Percentiles rank a stretch among this genome's conserved stretches.
phyloP scores from a whole-genome alignment of 1,284 basidiomycete genomes.

The Marasmius tenuissimus region DNA sequence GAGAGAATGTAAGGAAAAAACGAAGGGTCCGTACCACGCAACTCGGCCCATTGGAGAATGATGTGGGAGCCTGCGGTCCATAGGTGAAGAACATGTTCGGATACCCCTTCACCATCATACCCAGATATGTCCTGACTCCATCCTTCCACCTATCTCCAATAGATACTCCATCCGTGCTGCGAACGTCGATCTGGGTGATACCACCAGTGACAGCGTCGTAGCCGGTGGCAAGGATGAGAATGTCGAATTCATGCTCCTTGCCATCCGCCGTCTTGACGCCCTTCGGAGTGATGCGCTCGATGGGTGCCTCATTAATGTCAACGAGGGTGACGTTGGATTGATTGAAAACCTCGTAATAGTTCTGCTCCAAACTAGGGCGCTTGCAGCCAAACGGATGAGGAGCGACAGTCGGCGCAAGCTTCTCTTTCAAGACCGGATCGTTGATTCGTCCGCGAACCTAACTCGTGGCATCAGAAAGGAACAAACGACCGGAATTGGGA shows the following conservation, averaged over 20 bases:
- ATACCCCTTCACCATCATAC: conserved; percentile 17
- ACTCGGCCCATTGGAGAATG: conserved; percentile 25
- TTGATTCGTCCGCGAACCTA: conserved; percentile 18
- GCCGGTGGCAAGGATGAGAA: conserved; percentile 24
- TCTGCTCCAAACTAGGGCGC: conserved; percentile 23
- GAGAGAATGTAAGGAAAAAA: background rate
- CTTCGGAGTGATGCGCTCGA: conserved; percentile 18
- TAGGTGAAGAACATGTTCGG: conserved; percentile 29
- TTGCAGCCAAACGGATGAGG: conserved; percentile 27
- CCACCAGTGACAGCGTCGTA: conserved; percentile 26
- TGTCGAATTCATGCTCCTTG: conserved; percentile 22
- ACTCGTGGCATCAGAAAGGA: no score
- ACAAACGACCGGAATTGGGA: no score
- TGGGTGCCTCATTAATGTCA: conserved; percentile 23
- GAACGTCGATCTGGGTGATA: conserved; percentile 24
- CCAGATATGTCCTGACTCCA: conserved; percentile 22
- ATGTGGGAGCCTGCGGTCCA: conserved; percentile 24
- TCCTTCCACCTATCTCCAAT: conserved; percentile 24
- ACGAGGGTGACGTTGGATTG: conserved; percentile 24
- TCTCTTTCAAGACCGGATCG: conserved; percentile 22
- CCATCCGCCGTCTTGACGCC: conserved; percentile 23
- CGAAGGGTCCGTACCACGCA: conserved; percentile 17
- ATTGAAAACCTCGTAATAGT: conserved; percentile 24
- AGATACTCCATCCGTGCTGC: conserved; percentile 17
- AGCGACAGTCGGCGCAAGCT: conserved; percentile 21